Base-by-base conservation (phyloP, 2,329 filamentous ascomycete species). In the Endocalyx cinctus region DNA sequence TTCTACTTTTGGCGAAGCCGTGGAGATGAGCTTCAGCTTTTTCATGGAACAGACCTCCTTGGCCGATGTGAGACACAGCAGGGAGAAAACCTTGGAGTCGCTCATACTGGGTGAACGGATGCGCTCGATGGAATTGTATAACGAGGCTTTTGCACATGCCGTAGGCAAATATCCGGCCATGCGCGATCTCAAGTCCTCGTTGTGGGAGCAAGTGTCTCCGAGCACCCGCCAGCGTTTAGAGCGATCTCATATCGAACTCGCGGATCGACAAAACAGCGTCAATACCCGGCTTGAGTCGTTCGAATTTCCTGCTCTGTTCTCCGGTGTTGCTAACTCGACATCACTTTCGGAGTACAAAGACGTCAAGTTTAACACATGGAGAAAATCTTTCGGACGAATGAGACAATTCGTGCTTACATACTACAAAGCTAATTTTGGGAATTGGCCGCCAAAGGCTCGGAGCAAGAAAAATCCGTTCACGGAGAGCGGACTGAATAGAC, bases 401-500 rank as follows among this genome's bases (percentile, higher is more conserved):
- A 75, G 87, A 25, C 77, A 78, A 25, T 87, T 88, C 54, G 74
- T 82, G 13, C 66, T 88, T 31, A 66, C 70, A 43, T 82, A 88
- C 57, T 79, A 79, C 54, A 79, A 76, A 55, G 52, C 63, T 10
- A 63, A 66, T 4, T 73, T 80, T 35, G 74, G 74, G 14, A 79
- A 72, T 56, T 94, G 90, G 90, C 89, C 92, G 3, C 90, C 92
- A 7, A 94, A 92, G 58, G 87, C 88, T 2, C 84, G 76, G 50
- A 90, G 81, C 48, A 94, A 94, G 70, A 95, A 94, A 72, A 94
- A 95, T 54, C 76, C 82, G 1, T 87, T 95, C 44, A 82, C 84
- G 17, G 87, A 89, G 47, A 85, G 79, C 46, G 90, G 90, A 0
- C 70, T 97, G 15, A 96, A 96, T 58, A 76, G 92, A 16, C 63